phyloP scores from a whole-genome alignment of 192 early-diverging fungal genomes.

The Spinellus fusiger region DNA sequence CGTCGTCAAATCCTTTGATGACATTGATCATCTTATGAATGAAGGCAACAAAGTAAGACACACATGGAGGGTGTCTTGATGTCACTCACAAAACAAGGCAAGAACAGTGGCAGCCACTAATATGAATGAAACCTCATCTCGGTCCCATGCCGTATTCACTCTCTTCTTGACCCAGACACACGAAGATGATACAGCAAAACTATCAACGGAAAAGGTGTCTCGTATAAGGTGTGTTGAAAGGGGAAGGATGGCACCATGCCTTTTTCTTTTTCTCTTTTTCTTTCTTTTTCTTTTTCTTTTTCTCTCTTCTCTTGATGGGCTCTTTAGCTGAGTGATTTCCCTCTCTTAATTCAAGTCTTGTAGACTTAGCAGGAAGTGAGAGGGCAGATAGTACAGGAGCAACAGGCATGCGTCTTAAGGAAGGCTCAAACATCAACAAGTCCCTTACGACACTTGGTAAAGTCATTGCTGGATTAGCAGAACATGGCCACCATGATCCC shows the following conservation, averaged over 20 bases:
- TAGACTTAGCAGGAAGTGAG: slow-evolving; percentile 93
- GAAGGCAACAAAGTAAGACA: slow-evolving; percentile 66
- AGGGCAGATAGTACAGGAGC: slow-evolving; percentile 80
- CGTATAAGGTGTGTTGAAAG: slow-evolving; percentile 46
- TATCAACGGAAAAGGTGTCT: slow-evolving; percentile 65
- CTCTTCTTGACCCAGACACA: slow-evolving; percentile 62
- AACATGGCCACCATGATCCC: slow-evolving; percentile 36
- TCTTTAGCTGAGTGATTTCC: background rate
- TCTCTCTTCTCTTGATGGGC: too few relatives aligned
- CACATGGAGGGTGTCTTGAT: background rate
- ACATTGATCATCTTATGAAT: slow-evolving; percentile 67
- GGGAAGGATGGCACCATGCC: background rate
- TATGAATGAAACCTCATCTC: slow-evolving; percentile 90
- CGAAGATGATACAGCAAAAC: slow-evolving; percentile 37
- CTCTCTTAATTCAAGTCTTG: slow-evolving; percentile 45
- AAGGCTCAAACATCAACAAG: slow-evolving; percentile 96
- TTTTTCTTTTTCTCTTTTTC: too few relatives aligned
- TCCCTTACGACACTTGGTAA: slow-evolving; percentile 88
- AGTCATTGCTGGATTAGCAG: slow-evolving; percentile 88
- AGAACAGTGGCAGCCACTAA: slow-evolving; percentile 90
- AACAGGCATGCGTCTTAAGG: slow-evolving; percentile 76
- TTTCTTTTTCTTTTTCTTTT: too few relatives aligned
- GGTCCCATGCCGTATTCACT: slow-evolving; percentile 84
- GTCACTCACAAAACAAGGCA: slow-evolving; percentile 36
- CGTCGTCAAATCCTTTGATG: slow-evolving; percentile 65